Percentiles rank a stretch among this genome's conserved stretches.
phyloP scores from a whole-genome alignment of 352 stramenopile genomes.

The Globisporangium radiosum region DNA sequence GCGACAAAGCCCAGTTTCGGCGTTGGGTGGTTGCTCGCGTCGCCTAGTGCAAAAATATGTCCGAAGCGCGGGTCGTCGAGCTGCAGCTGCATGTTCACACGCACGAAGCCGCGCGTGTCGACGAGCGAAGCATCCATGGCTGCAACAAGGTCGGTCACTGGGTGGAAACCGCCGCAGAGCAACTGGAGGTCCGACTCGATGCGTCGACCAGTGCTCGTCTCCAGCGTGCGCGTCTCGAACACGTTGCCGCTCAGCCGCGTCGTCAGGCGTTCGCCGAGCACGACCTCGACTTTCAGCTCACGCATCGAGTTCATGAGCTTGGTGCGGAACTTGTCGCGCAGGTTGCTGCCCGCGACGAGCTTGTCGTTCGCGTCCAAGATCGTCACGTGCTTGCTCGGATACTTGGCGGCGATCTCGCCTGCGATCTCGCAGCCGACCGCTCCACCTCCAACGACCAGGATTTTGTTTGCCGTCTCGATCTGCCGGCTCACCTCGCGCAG shows the following conservation, averaged over 20 bases:
- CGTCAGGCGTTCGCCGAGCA: conserved; percentile 41
- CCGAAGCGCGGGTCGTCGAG: conserved; percentile 30
- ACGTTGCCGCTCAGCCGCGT: conserved; percentile 27
- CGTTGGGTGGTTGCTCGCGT: conserved; percentile 41
- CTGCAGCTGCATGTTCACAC: conserved; percentile 44
- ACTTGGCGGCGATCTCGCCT: conserved; percentile 34
- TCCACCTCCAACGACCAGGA: conserved; percentile 49
- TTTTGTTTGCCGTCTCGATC: conserved; percentile 33
- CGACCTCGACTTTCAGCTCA: conserved; percentile 40
- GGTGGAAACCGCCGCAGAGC: conserved; percentile 30
- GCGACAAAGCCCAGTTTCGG: too few relatives aligned
- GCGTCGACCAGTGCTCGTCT: conserved; percentile 34
- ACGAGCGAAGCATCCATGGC: conserved; percentile 40
- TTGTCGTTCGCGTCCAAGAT: conserved; percentile 31
- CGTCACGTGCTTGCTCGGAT: conserved; percentile 44
- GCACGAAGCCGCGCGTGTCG: conserved; percentile 26
- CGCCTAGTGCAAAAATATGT: conserved; percentile 49
- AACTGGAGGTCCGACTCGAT: conserved; percentile 49
- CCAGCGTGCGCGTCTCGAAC: conserved; percentile 29
- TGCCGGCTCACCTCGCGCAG: conserved; percentile 21
- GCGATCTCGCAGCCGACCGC: conserved; percentile 50
- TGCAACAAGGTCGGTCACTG: conserved; percentile 16
- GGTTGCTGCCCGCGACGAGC: conserved; percentile 24
- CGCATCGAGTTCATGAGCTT: conserved; percentile 25
- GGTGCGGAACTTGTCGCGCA: conserved; percentile 41